Percentiles rank a stretch among this genome's conserved stretches.
Evolutionary conservation across 1,284 basidiomycete genomes (phyloP).

Genomic region (Ustilago trichophora): DNA sequence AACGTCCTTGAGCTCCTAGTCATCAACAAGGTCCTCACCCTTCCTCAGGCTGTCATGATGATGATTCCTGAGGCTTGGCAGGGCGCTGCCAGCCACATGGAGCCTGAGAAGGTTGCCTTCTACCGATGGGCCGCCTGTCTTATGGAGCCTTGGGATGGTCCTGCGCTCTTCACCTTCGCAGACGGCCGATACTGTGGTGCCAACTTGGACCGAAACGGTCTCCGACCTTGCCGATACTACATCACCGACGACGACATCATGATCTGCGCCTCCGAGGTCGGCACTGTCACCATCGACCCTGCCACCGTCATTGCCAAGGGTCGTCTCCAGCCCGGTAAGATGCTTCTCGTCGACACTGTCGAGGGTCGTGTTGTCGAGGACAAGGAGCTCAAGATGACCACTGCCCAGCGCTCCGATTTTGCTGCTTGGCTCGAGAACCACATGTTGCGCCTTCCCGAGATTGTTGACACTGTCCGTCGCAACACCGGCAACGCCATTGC

Average conservation of each 20-base stretch:
- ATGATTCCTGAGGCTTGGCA: slow-evolving; percentile 66
- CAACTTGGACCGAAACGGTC: slow-evolving; percentile 65
- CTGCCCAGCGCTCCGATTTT: slow-evolving; percentile 63
- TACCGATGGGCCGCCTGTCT: slow-evolving; percentile 65
- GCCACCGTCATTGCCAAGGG: slow-evolving; percentile 61
- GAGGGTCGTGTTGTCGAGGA: slow-evolving; percentile 65
- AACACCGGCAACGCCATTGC: slow-evolving; percentile 43
- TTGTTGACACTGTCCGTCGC: slow-evolving; percentile 54
- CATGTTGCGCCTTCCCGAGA: slow-evolving; percentile 55
- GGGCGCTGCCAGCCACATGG: slow-evolving; percentile 56
- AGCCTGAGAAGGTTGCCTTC: slow-evolving; percentile 64
- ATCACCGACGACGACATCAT: slow-evolving; percentile 65
- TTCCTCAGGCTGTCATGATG: slow-evolving; percentile 66
- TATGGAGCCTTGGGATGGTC: slow-evolving; percentile 66
- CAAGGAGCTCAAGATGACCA: slow-evolving; percentile 63
- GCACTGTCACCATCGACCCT: slow-evolving; percentile 61
- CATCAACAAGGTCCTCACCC: slow-evolving; percentile 64
- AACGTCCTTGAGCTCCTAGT: slow-evolving; percentile 65
- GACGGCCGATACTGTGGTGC: slow-evolving; percentile 66
- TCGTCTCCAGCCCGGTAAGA: slow-evolving; percentile 63
- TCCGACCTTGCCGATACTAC: slow-evolving; percentile 64
- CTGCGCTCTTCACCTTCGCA: slow-evolving; percentile 65
- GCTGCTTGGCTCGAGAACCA: slow-evolving; percentile 65
- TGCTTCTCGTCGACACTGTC: slow-evolving; percentile 65
- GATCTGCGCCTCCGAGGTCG: slow-evolving; percentile 65